Evolutionary conservation across 345 rosid species (phyloP).

Genomic region (Hibiscus syriacus): DNA sequence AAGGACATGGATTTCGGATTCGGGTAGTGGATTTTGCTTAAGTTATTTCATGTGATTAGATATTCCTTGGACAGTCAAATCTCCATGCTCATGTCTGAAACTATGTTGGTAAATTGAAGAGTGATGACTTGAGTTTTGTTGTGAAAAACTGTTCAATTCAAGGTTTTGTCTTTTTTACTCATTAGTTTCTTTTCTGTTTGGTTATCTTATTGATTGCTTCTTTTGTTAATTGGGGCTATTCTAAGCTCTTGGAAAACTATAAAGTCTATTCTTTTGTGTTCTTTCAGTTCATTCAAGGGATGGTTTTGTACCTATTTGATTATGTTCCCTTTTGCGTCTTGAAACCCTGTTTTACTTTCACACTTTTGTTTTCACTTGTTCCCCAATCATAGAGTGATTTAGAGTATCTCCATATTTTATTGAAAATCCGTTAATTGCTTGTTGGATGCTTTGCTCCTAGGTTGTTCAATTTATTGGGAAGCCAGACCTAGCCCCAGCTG

Average conservation of each 20-base stretch:
- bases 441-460: conserved; percentile 23
- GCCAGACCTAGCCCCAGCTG: conserved; percentile 90
- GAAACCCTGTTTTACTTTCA: too few species aligned
- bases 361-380: too few species aligned
- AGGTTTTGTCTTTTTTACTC: neutral
- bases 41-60: neutral
- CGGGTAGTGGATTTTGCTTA: neutral
- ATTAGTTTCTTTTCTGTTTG: neutral
- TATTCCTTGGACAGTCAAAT: neutral
- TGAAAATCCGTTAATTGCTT: neutral
- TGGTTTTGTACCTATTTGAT: too few species aligned
- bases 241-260: neutral
- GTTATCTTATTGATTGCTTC: neutral
- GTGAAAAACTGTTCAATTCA: conserved; percentile 4
- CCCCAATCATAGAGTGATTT: too few species aligned
- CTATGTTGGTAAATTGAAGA: too few species aligned
- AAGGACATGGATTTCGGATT: neutral
- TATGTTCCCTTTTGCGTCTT: too few species aligned
- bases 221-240: conserved; percentile 1
- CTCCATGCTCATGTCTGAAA: neutral
- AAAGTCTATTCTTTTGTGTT: neutral
- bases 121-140: neutral
- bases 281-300: too few species aligned
- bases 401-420: too few species aligned
- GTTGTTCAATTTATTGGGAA: conserved; percentile 83